These are phyloP conservation scores for Solanum hybrid DNA, from an alignment of 305 asterid genomes.

Conservation along the genomic window DNA sequence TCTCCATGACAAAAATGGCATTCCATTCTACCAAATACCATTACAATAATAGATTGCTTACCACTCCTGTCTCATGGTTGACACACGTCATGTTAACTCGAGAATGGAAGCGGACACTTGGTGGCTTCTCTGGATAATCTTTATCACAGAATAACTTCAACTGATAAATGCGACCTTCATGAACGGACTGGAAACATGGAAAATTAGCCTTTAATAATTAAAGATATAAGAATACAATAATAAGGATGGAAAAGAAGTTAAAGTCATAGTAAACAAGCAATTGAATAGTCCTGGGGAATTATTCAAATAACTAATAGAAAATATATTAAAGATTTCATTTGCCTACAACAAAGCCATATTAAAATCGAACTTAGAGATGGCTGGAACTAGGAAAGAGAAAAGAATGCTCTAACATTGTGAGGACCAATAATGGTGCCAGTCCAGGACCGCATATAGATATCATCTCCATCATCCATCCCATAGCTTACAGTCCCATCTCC, in stretches of 20 bases:
- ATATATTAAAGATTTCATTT: background rate
- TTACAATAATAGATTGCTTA: conserved; percentile 10
- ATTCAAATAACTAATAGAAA: background rate
- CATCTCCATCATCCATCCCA: conserved; percentile 88
- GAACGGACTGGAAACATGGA: conserved; percentile 50
- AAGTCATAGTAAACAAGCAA: background rate
- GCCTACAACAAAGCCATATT: background rate
- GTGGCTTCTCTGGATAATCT: conserved; percentile 95
- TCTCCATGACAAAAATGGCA: background rate
- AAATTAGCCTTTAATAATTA: background rate
- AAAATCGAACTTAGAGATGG: background rate
- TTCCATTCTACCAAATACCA: background rate
- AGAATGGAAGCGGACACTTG: conserved; percentile 80
- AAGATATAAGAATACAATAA: background rate
- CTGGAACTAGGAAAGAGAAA: background rate
- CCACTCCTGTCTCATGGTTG: conserved; percentile 81
- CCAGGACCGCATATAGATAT: conserved; percentile 81
- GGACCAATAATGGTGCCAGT: conserved; percentile 86
- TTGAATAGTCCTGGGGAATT: background rate
- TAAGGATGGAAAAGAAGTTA: background rate
- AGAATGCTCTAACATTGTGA: conserved; percentile 45
- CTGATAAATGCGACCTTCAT: conserved; percentile 86
- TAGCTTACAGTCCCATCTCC: conserved; percentile 88
- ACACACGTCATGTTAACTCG: conserved; percentile 77
- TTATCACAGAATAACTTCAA: conserved; percentile 81